Base-by-base conservation (phyloP, 768 basidiomycete species). In the Auriscalpium microsporum region DNA sequence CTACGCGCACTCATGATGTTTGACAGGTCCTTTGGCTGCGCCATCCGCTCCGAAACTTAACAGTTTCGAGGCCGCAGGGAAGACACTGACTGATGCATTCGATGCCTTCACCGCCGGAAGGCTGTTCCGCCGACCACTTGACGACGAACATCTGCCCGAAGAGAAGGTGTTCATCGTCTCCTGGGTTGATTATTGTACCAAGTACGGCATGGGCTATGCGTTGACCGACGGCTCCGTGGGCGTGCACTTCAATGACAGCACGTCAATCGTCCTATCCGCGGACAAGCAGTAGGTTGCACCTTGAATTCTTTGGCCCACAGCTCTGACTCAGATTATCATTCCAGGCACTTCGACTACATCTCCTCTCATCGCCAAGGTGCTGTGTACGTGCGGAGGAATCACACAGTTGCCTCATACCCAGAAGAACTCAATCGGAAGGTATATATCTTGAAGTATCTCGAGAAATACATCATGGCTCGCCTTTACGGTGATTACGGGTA, bases 131-230 rank as follows among this genome's bases (percentile, higher is more conserved):
- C 80, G 87, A 58, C 83, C 85, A 3, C 72, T 79, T 48, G 73
- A 76, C 45, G 82, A 83, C 33, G 69, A 64, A 1, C 63, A 69
- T 40, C 62, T 90, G 2, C 77, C 76, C 0, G 77, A 83, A 16
- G 88, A 91, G 55, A 78, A 78, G 52, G 87, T 95, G 46, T 98
- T 97, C 71, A 93, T 99, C 59, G 90, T 89, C 3, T 90, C 90
- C 16, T 98, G 96, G 96, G 88, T 98, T 45, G 96, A 98, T 69
- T 98, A 98, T 67, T 95, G 92, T 68, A 91, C 93, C 71, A 97
- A 97, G 76, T 99, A 97, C 70, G 96, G 95, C n/a, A 98, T 97
- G 90, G 96, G 95, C 1, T 98, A 96, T 68, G 92, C 93, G 4
- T 75, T 98, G 65, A 95, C 93, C n/a, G 94, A 99, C 65, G 94